Conservation (phyloP, 208 protist species). For the Trypanosomatidae sp. region DNA sequence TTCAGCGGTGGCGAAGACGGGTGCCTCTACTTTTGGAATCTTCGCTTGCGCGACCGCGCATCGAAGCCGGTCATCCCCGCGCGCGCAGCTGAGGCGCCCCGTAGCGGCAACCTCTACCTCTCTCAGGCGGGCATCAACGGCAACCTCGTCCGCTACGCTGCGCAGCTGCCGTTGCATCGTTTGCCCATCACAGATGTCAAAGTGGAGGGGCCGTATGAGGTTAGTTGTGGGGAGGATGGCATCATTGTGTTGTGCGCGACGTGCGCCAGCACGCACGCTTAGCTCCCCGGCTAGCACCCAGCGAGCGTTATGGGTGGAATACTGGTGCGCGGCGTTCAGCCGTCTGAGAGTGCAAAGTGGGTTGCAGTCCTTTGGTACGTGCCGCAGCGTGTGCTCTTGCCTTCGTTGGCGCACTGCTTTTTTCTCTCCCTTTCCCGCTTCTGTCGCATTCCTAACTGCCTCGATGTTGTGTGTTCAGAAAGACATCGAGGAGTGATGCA, state of each 20-base stretch:
- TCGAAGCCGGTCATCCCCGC: neutral
- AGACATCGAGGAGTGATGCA: neutral
- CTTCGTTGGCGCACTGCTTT: neutral
- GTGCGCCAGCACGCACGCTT: conserved; percentile 13
- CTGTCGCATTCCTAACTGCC: neutral
- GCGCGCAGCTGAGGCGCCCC: neutral
- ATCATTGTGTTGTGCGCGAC: conserved; percentile 54
- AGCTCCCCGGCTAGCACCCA: neutral
- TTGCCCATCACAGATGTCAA: conserved; percentile 63
- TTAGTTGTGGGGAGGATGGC: conserved; percentile 72
- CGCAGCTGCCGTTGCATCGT: conserved; percentile 51
- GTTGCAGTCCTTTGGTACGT: neutral
- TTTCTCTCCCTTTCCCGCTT: neutral
- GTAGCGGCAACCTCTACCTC: conserved; percentile 11
- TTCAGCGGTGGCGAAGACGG: conserved; percentile 73
- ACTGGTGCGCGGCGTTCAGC: no score
- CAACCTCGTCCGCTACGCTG: conserved; percentile 18
- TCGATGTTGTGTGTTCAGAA: neutral
- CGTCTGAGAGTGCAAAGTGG: no score
- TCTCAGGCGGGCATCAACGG: neutral
- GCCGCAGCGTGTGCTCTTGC: neutral
- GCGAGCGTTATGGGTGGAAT: neutral
- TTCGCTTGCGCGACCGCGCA: conserved; percentile 15
- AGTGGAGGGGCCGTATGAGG: conserved; percentile 58
- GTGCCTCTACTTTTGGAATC: conserved; percentile 73